Conservation (phyloP, 345 rosid genomes). For the Rhodamnia rubescens region DNA sequence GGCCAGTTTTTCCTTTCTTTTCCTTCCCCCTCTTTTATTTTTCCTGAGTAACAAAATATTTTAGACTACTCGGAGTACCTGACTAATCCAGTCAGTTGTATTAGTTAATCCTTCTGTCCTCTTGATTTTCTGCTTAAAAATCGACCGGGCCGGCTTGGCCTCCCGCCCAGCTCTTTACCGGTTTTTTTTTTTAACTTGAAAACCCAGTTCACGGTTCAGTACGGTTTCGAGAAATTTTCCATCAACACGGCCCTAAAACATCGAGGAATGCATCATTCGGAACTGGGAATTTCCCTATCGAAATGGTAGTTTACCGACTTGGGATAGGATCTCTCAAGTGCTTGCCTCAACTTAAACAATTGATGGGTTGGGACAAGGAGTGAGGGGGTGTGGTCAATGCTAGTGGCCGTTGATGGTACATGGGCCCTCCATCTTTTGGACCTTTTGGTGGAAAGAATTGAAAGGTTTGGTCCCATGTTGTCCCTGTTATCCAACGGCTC, state of each 20-base stretch:
- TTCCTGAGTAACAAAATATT: background rate
- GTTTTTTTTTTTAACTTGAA: background rate
- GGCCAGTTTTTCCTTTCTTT: background rate
- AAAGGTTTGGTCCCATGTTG: background rate
- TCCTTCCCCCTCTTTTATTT: background rate
- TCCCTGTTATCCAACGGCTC: background rate
- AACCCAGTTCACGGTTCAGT: background rate
- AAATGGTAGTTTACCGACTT: background rate
- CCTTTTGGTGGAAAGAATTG: background rate
- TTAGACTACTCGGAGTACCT: background rate
- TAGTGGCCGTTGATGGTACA: background rate
- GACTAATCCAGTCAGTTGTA: background rate
- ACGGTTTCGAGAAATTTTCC: background rate
- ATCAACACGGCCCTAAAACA: background rate
- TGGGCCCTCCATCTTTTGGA: background rate
- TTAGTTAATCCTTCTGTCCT: too few species aligned
- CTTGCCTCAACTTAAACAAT: background rate
- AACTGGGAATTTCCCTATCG: background rate
- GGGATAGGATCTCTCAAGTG: background rate
- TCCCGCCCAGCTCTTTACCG: background rate
- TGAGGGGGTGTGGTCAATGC: background rate
- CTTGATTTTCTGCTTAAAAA: too few species aligned
- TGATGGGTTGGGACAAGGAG: background rate
- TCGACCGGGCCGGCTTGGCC: background rate
- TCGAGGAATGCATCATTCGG: fast-evolving